Base-by-base conservation (phyloP, 1,139 yeast genomes). In the Saccharomycopsis crataegensis region DNA sequence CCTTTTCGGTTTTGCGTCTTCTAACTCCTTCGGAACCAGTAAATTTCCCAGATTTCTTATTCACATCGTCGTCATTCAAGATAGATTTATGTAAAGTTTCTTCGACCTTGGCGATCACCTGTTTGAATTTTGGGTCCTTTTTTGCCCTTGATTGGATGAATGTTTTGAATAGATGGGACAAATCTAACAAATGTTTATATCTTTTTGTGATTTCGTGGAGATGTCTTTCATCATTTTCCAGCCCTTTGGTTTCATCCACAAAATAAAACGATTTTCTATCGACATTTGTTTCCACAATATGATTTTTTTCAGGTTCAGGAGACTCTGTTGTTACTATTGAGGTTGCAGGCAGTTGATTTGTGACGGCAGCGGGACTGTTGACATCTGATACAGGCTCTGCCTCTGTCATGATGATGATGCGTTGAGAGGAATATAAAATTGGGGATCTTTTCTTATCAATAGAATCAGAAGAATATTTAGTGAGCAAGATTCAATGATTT, bases 141-240 rank as follows among this genome's bases (percentile, higher is more conserved):
- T 75, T 76, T 17, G 89, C 88, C 63, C 83, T 83, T 31, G 80
- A 75, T 55, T 80, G 76, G 59, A 86, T 79, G 64, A 86, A 86
- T 64, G 83, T 87, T 50, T 80, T 77, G 66, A 86, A 86, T 49
- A 86, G 70, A 41, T 78, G 80, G 0, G 93, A 84, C 48, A 86
- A 67, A 0, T 87, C 84, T 45, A 86, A 67, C 46, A 86, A 70
- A 64, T 85, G 82, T 60, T 77, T 78, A 68, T 84, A 85, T 61
- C 91, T 70, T 60, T 79, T 78, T 8, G 79, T 76, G 0, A 86
- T 80, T 49, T 77, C 79, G 32, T 59, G 58, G 6, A 50, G 14
- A 11, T 46, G 31, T 12, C 34, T 34, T n/a, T 41, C 55, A 41
- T 49, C 49, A 17, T 38, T 37, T 17, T 14, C 32, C 11, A 40